phyloP scores from a whole-genome alignment of 2,329 filamentous ascomycete species.

The Aspergillus sp. region DNA sequence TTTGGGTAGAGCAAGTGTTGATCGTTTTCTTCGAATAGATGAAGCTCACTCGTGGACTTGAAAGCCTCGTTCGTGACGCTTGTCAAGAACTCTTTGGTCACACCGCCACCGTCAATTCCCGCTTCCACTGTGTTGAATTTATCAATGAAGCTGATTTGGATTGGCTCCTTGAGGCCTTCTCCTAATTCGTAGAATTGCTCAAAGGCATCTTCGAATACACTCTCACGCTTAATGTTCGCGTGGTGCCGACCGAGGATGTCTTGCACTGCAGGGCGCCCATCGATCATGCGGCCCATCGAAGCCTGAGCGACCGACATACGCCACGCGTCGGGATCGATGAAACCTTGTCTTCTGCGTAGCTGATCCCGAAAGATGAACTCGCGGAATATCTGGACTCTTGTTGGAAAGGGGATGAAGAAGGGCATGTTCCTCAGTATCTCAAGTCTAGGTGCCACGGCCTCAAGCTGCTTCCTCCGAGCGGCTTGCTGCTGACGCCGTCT shows the following conservation, averaged over 20 bases:
- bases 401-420: slow-evolving; percentile 91
- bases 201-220: slow-evolving; percentile 81
- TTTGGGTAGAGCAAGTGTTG: slow-evolving; percentile 87
- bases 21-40: slow-evolving; percentile 77
- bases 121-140: slow-evolving; percentile 82
- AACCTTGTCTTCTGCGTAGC: slow-evolving; percentile 61
- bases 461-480: slow-evolving; percentile 66
- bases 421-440: slow-evolving; percentile 95
- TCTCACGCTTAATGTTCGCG: slow-evolving; percentile 72
- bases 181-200: slow-evolving; percentile 76
- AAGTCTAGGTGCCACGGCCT: slow-evolving; percentile 76
- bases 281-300: slow-evolving; percentile 33
- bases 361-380: slow-evolving; percentile 88
- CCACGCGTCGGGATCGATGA: slow-evolving; percentile 71
- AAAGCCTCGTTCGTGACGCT: slow-evolving; percentile 86
- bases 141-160: slow-evolving; percentile 95
- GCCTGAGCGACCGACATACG: slow-evolving; percentile 54
- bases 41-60: slow-evolving; percentile 50
- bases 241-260: slow-evolving; percentile 57
- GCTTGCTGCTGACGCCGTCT: slow-evolving; percentile 62
- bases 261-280: slow-evolving; percentile 34
- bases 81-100: slow-evolving; percentile 94
- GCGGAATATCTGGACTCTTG: slow-evolving; percentile 85
- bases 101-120: slow-evolving; percentile 92
- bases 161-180: slow-evolving; percentile 84